A percentile compares a stretch with the other conserved stretches of the same genome.
Conservation (phyloP, 192 early-diverging fungal species). For the Mortierella hygrophila region DNA sequence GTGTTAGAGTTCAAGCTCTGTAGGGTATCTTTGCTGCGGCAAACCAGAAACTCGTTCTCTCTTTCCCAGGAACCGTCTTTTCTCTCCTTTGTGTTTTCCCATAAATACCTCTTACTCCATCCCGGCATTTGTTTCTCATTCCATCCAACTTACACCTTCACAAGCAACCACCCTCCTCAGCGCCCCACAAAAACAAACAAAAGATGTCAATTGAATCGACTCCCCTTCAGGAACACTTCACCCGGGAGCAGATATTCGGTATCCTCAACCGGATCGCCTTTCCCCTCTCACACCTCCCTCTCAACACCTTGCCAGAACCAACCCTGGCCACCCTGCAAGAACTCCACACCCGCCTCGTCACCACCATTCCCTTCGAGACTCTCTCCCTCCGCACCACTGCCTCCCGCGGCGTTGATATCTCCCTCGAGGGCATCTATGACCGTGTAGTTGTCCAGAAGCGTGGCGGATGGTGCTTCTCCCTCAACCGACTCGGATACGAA, state of each 20-base stretch:
- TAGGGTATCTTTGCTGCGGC: no score
- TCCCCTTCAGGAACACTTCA: conserved; percentile 12
- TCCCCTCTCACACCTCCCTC: conserved; percentile 13
- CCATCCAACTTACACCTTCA: background rate
- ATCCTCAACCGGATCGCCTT: conserved; percentile 23
- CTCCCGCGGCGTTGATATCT: conserved; percentile 21
- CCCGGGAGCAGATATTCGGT: conserved; percentile 20
- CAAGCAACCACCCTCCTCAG: background rate
- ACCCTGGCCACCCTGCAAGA: conserved; percentile 27
- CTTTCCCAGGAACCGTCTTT: background rate
- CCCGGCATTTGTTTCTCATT: background rate
- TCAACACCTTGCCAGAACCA: conserved; percentile 16
- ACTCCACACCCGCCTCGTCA: conserved; percentile 25
- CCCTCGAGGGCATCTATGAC: conserved; percentile 29
- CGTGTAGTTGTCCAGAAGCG: conserved; percentile 26
- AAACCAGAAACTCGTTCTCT: no score
- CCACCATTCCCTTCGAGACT: conserved; percentile 35
- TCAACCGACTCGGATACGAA: conserved; percentile 25
- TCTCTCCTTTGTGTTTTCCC: background rate
- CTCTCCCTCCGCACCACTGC: conserved; percentile 21
- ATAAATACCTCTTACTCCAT: background rate
- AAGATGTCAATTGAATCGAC: background rate
- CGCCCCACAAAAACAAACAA: background rate
- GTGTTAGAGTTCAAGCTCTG: no score
- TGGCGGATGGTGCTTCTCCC: conserved; percentile 46